Base-by-base conservation (phyloP, 2,329 filamentous ascomycete genomes). In the Colletotrichum echinochloae region DNA sequence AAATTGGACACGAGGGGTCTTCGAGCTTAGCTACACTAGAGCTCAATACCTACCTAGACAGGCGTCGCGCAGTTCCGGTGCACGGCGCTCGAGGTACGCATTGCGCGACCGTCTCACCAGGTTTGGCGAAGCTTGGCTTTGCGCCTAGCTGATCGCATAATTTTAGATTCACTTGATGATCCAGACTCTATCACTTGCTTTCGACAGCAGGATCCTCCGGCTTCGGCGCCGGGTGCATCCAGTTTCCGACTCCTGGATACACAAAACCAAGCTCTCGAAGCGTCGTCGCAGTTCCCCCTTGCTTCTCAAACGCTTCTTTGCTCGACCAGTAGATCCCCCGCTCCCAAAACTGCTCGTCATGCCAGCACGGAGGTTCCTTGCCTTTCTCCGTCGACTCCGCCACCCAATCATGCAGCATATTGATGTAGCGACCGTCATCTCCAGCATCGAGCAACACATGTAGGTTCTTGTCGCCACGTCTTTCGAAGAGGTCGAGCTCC, bases 361-460 rank as follows among this genome's bases (percentile, higher is more conserved):
- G 86, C 94, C 95, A 98, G 33, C 82, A 82, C 3, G 91, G 91
- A 35, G 93, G 91, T 73, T 86, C 80, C 79, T 94, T 95, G 2
- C 91, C 91, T 18, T 81, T 79, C 0, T 82, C 82, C 72, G 75
- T 85, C 9, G 87, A 86, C 46, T 78, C 79, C 70, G 82, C 77
- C 18, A 87, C 86, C 90, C 90, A 93, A 55, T 89, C 85, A 72
- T 91, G 85, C 72, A 93, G 78, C 75, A 85, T 84, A 73, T 95
- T 94, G 77, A 95, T 90, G 73, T 93, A 93, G 26, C 86, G 80
- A 0, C 86, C 91, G 77, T 95, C 93, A 35, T 84, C 86, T 0
- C 89, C 89, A 65, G 82, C 83, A 1, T 81, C 80, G 68, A 87
- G 83, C 16, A 68, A 23, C 0, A 84, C 80, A 73, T 89, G 86